A percentile compares a stretch with the other conserved stretches of the same genome.
Evolutionary conservation across 495 filamentous ascomycete genomes (phyloP).

Genomic region (Neurospora intermedia): DNA sequence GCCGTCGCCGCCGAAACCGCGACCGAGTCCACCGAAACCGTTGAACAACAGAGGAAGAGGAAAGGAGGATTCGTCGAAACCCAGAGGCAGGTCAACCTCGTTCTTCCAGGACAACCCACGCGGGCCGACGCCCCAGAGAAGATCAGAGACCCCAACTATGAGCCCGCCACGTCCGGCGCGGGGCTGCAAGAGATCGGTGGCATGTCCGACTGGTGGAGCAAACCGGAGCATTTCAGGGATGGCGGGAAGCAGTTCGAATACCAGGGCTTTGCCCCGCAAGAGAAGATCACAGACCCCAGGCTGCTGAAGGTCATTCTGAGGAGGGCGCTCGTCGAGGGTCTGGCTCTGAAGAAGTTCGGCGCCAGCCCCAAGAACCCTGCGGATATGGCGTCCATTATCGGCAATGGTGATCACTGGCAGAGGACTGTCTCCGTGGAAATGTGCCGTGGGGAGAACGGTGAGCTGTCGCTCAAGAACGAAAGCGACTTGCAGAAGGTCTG

Average conservation of each 20-base stretch:
- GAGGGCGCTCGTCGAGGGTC: slow-evolving; percentile 50
- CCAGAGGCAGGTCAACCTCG: slow-evolving; percentile 10
- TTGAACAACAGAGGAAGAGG: neutral
- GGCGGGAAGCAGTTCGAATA: slow-evolving; percentile 19
- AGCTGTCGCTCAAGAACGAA: slow-evolving; percentile 13
- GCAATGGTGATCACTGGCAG: neutral
- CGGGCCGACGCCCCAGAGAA: slow-evolving; percentile 8
- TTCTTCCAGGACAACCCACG: slow-evolving; percentile 7
- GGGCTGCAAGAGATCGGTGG: slow-evolving; percentile 49
- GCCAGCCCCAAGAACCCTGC: slow-evolving; percentile 13
- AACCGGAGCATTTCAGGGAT: slow-evolving; percentile 29
- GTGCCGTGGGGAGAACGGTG: slow-evolving; percentile 11
- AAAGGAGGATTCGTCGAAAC: neutral
- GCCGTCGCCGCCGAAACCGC: neutral
- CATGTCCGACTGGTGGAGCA: slow-evolving; percentile 38
- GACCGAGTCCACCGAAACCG: neutral
- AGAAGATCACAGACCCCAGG: slow-evolving; percentile 27
- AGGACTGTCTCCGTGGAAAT: slow-evolving; percentile 9
- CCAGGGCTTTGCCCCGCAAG: slow-evolving; percentile 26
- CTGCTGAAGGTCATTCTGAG: slow-evolving; percentile 40
- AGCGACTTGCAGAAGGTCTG: slow-evolving; percentile 1
- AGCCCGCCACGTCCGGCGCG: slow-evolving; percentile 45
- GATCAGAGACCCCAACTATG: slow-evolving; percentile 38
- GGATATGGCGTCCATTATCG: slow-evolving; percentile 1
- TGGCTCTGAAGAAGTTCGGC: slow-evolving; percentile 36